These are phyloP conservation scores for Botrytis porri DNA, from an alignment of 2,329 filamentous ascomycete genomes.

Conservation along the genomic window DNA sequence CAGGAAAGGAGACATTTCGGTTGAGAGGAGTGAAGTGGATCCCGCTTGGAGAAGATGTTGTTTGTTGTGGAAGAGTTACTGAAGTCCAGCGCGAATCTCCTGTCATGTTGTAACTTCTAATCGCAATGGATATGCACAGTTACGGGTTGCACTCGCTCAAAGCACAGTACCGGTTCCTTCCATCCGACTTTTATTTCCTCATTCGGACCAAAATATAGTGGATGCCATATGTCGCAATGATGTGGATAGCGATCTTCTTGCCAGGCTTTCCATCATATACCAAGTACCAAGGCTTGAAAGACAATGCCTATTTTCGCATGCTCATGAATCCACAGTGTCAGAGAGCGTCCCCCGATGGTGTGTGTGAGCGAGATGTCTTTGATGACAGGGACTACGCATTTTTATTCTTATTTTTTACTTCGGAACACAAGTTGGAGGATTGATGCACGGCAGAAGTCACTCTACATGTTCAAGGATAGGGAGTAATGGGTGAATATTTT, in stretches of 20 bases:
- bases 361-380: background rate
- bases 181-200: background rate
- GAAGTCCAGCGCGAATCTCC: too few relatives aligned
- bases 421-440: background rate
- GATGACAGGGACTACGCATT: background rate
- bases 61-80: slow-evolving; percentile 24
- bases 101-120: background rate
- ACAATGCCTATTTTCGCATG: background rate
- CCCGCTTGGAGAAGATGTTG: slow-evolving; percentile 30
- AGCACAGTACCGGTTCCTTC: background rate
- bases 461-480: background rate
- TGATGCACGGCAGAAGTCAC: background rate
- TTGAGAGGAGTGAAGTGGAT: slow-evolving; percentile 28
- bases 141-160: background rate
- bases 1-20: slow-evolving; percentile 17
- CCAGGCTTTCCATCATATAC: background rate
- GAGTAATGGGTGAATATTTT: background rate
- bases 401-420: background rate
- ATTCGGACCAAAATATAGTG: background rate
- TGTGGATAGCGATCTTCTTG: background rate
- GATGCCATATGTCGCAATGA: background rate
- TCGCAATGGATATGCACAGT: background rate
- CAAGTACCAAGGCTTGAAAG: background rate
- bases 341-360: background rate
- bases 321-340: background rate